Conservation (phyloP, 2,329 filamentous ascomycete species). For the Sporothrix curviconia region DNA sequence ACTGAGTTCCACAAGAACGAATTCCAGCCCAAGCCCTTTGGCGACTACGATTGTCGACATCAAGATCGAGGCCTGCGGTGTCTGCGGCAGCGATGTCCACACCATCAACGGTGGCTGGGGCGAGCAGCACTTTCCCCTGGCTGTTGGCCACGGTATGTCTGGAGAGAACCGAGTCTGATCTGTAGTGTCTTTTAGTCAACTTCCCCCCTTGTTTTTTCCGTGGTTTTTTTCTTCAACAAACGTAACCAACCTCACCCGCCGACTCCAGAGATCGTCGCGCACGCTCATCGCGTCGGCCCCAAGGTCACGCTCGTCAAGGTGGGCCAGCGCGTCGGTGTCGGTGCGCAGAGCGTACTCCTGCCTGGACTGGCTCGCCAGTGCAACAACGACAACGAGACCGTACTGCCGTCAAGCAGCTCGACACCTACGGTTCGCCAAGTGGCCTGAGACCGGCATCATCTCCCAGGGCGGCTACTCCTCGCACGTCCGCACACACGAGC, state of each 20-base stretch:
- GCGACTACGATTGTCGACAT: conserved; percentile 82
- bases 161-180: no score
- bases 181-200: no score
- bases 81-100: conserved; percentile 68
- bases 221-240: no score
- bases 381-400: conserved; percentile 59
- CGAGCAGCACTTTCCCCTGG: conserved; percentile 53
- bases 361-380: conserved; percentile 58
- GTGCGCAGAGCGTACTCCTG: conserved; percentile 61
- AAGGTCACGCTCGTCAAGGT: conserved; percentile 55
- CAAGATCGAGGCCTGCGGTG: conserved; percentile 74
- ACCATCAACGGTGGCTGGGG: conserved; percentile 66
- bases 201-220: no score
- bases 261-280: conserved; percentile 66
- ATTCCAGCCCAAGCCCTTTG: conserved; percentile 79
- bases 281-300: conserved; percentile 60
- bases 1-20: conserved; percentile 62
- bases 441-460: conserved; percentile 43
- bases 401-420: conserved; percentile 56
- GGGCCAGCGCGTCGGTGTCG: conserved; percentile 62
- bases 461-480: conserved; percentile 51
- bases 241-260: no score
- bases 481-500: conserved; percentile 54
- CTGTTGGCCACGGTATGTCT: conserved; percentile 55
- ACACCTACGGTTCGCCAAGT: conserved; percentile 55